These are phyloP conservation scores for Verruconis gallopava DNA, from an alignment of 2,329 filamentous ascomycete genomes.

Conservation along the genomic window DNA sequence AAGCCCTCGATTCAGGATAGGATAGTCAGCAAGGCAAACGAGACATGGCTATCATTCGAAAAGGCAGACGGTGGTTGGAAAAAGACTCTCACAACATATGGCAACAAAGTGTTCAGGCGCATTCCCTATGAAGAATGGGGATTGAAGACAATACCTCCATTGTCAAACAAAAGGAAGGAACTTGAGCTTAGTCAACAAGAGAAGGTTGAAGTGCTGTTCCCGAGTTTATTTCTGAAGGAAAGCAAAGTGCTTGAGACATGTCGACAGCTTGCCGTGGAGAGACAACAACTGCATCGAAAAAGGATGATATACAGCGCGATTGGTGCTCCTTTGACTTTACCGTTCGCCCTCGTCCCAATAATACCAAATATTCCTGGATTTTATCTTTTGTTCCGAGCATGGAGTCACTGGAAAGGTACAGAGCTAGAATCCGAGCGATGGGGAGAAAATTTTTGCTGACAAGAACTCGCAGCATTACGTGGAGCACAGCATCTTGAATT, in stretches of 20 bases:
- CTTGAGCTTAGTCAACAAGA: constrained; percentile 1
- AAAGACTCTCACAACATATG: constrained; percentile 70
- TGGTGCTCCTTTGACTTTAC: constrained; percentile 70
- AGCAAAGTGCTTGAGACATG: constrained; percentile 54
- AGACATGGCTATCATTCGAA: constrained; percentile 80
- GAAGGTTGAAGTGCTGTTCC: constrained; percentile 60
- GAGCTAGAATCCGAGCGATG: background rate
- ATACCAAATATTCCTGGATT: constrained; percentile 95
- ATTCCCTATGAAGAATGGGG: constrained; percentile 98
- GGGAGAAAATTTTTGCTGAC: background rate
- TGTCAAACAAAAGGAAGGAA: constrained; percentile 23
- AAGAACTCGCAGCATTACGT: constrained; percentile 44
- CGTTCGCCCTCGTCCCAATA: constrained; percentile 71
- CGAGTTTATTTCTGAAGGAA: constrained; percentile 52
- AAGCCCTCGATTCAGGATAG: constrained; percentile 38
- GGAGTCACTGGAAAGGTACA: constrained; percentile 23
- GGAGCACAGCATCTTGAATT: constrained; percentile 79
- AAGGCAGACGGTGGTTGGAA: constrained; percentile 77
- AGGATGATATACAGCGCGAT: constrained; percentile 70
- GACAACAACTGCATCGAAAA: constrained; percentile 63
- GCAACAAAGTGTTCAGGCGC: constrained; percentile 70
- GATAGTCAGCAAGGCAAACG: constrained; percentile 55
- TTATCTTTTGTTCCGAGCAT: constrained; percentile 82
- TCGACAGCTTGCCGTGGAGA: constrained; percentile 60
- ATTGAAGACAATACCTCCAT: constrained; percentile 80